A percentile compares a stretch with the other conserved stretches of the same genome.
Conservation (phyloP, 192 early-diverging fungal genomes). For the Linnemannia exigua region DNA sequence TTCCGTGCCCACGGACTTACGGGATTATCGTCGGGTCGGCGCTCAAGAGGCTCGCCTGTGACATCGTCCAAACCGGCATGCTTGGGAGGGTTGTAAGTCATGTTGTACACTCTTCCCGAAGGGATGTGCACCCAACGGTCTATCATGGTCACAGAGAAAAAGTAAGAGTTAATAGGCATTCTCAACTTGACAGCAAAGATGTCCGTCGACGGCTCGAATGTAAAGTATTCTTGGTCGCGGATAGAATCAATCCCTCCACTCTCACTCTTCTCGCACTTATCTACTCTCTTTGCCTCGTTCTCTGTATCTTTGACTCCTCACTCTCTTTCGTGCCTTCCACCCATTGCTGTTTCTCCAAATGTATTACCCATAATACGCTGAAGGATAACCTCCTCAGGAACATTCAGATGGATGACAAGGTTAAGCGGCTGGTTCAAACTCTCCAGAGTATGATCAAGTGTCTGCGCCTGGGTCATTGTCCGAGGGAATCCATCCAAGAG, state of each 20-base stretch:
- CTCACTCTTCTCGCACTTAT: not conserved
- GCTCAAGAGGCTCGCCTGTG: slow-evolving; percentile 93
- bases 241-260: too few relatives aligned
- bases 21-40: slow-evolving; percentile 90
- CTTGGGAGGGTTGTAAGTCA: slow-evolving; percentile 94
- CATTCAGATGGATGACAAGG: slow-evolving; percentile 90
- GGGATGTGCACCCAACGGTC: slow-evolving; percentile 96
- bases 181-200: too few relatives aligned
- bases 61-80: slow-evolving; percentile 85
- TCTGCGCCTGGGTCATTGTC: slow-evolving; percentile 84
- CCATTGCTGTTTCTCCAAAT: too few relatives aligned
- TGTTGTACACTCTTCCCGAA: slow-evolving; percentile 94
- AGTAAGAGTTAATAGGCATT: slow-evolving; percentile 9
- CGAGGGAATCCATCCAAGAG: slow-evolving; percentile 95
- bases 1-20: slow-evolving; percentile 46
- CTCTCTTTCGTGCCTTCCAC: too few relatives aligned
- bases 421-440: slow-evolving; percentile 75
- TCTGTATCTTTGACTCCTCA: too few relatives aligned
- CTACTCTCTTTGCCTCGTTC: too few relatives aligned
- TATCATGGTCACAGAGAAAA: slow-evolving; percentile 28
- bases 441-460: slow-evolving; percentile 74
- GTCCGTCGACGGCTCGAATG: too few relatives aligned
- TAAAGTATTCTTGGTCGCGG: not conserved
- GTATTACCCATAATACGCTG: slow-evolving; percentile 84
- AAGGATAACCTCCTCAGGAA: slow-evolving; percentile 92